Evolutionary conservation across 306 rosid genomes (phyloP).

Genomic region (Trichosanthes truncata): DNA sequence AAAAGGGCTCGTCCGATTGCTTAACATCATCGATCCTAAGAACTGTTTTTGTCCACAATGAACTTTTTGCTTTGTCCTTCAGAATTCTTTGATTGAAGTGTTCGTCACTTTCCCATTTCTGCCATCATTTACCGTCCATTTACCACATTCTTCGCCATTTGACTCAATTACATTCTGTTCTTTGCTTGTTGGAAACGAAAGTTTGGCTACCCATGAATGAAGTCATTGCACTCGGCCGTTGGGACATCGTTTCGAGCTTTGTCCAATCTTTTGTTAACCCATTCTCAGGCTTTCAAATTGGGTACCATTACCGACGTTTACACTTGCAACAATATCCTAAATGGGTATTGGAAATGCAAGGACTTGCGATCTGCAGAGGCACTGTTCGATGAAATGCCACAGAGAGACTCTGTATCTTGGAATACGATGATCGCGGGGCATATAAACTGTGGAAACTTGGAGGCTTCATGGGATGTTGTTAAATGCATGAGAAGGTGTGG

Average conservation of each 20-base stretch:
- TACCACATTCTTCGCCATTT: not conserved
- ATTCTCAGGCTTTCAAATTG: conserved; percentile 46
- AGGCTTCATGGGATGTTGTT: conserved; percentile 30
- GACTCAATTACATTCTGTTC: not conserved
- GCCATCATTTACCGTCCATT: not conserved
- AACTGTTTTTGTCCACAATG: too few species aligned
- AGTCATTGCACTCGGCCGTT: conserved; percentile 25
- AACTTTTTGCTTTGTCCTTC: not conserved
- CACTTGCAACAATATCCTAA: conserved; percentile 49
- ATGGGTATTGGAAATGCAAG: conserved; percentile 26
- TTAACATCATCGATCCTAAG: not conserved
- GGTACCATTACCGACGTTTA: conserved; percentile 39
- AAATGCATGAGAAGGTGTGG: conserved; percentile 39
- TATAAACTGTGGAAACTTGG: conserved; percentile 25
- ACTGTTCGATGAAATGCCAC: conserved; percentile 54
- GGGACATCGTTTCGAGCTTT: conserved; percentile 22
- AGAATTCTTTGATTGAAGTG: not conserved
- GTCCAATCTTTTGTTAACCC: conserved; percentile 29
- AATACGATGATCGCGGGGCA: conserved; percentile 54
- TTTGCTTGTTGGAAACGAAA: not conserved
- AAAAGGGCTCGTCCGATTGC: not conserved
- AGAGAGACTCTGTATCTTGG: conserved; percentile 68
- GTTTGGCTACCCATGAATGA: conserved; percentile 36
- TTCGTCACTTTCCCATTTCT: not conserved
- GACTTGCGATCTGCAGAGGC: conserved; percentile 27